phyloP scores from a whole-genome alignment of 1,284 basidiomycete genomes.

The Cryptococcus jaspeensis region DNA sequence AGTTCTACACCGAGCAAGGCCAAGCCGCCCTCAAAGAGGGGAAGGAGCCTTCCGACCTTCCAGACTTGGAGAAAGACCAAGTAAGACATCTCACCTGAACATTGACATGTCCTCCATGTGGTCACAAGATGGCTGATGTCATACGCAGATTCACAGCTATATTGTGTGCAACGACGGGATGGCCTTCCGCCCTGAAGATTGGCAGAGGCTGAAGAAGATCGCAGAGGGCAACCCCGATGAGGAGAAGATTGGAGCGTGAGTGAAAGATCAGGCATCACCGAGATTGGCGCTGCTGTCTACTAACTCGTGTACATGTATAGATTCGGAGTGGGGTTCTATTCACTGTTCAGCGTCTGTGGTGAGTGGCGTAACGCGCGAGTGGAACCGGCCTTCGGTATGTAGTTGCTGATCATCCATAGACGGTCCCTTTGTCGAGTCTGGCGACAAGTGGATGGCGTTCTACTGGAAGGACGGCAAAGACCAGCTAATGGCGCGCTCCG shows the following conservation, averaged over 20 bases:
- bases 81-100: constrained; percentile 32
- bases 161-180: constrained; percentile 85
- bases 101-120: background rate
- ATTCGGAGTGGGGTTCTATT: constrained; percentile 57
- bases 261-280: constrained; percentile 18
- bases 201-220: constrained; percentile 77
- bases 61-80: constrained; percentile 63
- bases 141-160: constrained; percentile 48
- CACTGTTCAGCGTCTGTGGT: constrained; percentile 54
- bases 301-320: constrained; percentile 7
- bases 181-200: constrained; percentile 72
- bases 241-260: constrained; percentile 54
- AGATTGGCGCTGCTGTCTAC: background rate
- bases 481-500: constrained; percentile 74
- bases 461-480: constrained; percentile 94
- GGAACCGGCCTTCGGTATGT: too few species aligned
- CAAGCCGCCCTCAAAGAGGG: constrained; percentile 53
- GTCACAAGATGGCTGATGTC: background rate
- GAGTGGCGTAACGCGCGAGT: constrained; percentile 7
- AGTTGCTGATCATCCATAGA: constrained; percentile 54
- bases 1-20: constrained; percentile 68
- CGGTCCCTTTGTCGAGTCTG: constrained; percentile 87
- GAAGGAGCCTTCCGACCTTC: constrained; percentile 28
- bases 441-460: constrained; percentile 90
- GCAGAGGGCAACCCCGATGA: constrained; percentile 58